Base-by-base conservation (phyloP, 1,139 yeast genomes). In the Nematodospora anomalae region DNA sequence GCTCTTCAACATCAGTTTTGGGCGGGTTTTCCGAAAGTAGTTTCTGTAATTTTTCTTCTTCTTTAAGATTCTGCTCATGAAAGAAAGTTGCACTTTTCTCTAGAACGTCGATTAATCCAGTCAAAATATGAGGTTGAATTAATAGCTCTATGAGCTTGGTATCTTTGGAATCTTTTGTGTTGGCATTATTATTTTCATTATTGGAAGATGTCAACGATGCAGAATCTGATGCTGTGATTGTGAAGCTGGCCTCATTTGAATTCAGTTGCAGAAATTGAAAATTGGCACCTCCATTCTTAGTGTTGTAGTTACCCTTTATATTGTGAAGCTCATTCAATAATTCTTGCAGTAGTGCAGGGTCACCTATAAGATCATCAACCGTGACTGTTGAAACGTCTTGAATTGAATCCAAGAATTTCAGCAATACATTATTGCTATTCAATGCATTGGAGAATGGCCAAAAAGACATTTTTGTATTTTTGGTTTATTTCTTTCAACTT, bases 361-460 rank as follows among this genome's bases (percentile, higher is more conserved):
- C 73, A 16, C 51, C 57, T 23, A 70, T 46, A 23, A 71, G 55
- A 38, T 62, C 67, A 25, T 64, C 66, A 12, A 57, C 71, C 5
- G 61, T 52, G 1, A 68, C 64, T 11, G 53, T 33, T n/a, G 60
- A 45, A 27, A 59, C 50, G 47, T 69, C 76, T 40, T 48, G 62
- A 10, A 65, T 53, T 4, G 64, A 52, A 47, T 71, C 76, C 42
- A 71, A 56, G 40, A 64, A 67, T 53, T 64, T 67, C 50, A 66
- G 75, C 41, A 70, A 65, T 42, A 53, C 66, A 47, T 65, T 64
- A 47, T 67, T 67, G 51, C 49, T 63, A 49, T 58, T 64, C 46
- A 65, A 56, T 14, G 72, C 54, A 38, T 62, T 70, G 31, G 71
- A 55, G 47, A 71, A 71, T 30, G 76, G 76, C 76, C 76, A 71